A percentile compares a stretch with the other conserved stretches of the same genome.
These are phyloP conservation scores for Balansia obtecta DNA, from an alignment of 2,329 filamentous ascomycete genomes.

Conservation along the genomic window DNA sequence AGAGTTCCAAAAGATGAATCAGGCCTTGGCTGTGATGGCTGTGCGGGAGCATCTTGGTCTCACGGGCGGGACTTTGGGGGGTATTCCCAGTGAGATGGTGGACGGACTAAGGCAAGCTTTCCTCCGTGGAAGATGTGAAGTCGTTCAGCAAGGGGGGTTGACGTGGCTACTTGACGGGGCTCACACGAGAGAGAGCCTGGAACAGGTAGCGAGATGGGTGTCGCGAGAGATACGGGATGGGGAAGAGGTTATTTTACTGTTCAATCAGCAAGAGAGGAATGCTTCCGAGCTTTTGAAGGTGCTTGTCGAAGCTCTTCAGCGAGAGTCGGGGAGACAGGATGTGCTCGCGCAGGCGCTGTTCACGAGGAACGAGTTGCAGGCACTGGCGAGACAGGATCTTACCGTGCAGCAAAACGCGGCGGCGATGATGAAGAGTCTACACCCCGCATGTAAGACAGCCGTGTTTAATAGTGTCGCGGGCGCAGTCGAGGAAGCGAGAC, in stretches of 20 bases:
- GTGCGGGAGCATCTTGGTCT: constrained; percentile 43
- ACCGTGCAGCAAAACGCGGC: constrained; percentile 58
- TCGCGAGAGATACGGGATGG: constrained; percentile 29
- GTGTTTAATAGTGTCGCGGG: constrained; percentile 60
- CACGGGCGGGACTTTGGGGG: constrained; percentile 10
- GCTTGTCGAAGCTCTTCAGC: constrained; percentile 44
- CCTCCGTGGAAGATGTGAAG: constrained; percentile 69
- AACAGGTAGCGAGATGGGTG: constrained; percentile 69
- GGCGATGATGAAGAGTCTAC: constrained; percentile 43
- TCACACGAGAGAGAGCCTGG: constrained; percentile 75
- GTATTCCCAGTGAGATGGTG: constrained; percentile 34
- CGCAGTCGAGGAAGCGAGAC: constrained; percentile 46
- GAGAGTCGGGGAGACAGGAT: constrained; percentile 21
- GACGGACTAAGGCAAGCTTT: constrained; percentile 53
- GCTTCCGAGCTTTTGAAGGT: constrained; percentile 51
- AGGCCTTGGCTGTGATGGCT: constrained; percentile 42
- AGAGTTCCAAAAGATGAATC: constrained; percentile 45
- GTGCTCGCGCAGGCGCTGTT: constrained; percentile 66
- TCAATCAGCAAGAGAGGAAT: constrained; percentile 87
- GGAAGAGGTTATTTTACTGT: constrained; percentile 50
- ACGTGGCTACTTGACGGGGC: constrained; percentile 80
- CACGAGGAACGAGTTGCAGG: constrained; percentile 52
- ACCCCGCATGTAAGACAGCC: constrained; percentile 30
- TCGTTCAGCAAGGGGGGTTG: constrained; percentile 37
- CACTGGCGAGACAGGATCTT: constrained; percentile 20